Percentiles rank a stretch among this genome's conserved stretches.
Conservation (phyloP, 176 grass and related monocot species). For the Aegilops bicornis region DNA sequence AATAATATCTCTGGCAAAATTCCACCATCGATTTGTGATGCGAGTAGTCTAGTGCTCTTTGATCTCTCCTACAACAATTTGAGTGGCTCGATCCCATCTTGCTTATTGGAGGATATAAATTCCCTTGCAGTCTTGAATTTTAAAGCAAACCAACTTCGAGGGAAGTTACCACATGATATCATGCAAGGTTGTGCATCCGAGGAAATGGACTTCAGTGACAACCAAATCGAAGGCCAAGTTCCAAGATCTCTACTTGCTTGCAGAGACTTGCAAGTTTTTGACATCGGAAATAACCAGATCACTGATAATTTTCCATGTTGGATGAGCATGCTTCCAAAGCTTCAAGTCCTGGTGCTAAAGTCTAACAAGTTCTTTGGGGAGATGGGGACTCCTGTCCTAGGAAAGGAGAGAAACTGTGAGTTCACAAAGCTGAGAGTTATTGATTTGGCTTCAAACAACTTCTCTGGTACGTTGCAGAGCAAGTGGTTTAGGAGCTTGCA, state of each 20-base stretch:
- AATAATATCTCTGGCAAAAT: conserved; percentile 33
- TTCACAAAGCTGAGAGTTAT: conserved; percentile 13
- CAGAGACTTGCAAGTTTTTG: conserved; percentile 11
- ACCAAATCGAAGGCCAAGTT: conserved; percentile 19
- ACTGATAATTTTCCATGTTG: conserved; percentile 41
- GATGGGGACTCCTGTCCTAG: neutral
- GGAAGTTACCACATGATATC: neutral
- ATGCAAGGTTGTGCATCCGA: neutral
- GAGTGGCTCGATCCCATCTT: conserved; percentile 27
- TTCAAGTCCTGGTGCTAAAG: conserved; percentile 37
- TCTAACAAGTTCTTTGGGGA: conserved; percentile 20
- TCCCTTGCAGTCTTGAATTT: neutral
- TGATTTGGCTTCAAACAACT: conserved; percentile 30
- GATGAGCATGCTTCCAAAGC: conserved; percentile 31
- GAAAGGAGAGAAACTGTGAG: neutral
- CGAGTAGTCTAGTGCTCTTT: neutral
- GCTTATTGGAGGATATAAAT: conserved; percentile 8
- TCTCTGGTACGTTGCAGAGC: conserved; percentile 23
- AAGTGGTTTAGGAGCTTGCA: conserved; percentile 16
- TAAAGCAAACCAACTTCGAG: conserved; percentile 18
- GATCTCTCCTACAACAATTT: conserved; percentile 45
- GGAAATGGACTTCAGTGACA: conserved; percentile 34
- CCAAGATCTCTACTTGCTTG: conserved; percentile 37
- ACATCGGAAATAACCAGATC: conserved; percentile 24
- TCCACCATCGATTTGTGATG: conserved; percentile 32